phyloP scores from a whole-genome alignment of 331 rosid species.

The Malus hybrid region DNA sequence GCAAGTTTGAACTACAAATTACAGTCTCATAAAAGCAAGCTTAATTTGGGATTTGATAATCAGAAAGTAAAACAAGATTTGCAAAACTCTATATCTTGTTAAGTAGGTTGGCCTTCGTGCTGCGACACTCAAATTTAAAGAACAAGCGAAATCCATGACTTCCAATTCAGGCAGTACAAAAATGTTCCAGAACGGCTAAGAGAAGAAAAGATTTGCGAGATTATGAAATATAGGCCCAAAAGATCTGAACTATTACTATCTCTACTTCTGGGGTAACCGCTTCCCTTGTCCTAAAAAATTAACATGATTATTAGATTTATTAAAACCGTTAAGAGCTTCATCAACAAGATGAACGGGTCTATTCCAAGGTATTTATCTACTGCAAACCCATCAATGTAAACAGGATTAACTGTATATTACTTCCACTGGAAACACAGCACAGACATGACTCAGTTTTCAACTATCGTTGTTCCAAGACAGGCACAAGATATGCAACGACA shows the following conservation, averaged over 20 bases:
- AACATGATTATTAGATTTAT: too few relatives aligned
- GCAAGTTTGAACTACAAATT: neutral
- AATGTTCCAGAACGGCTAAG: neutral
- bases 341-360: neutral
- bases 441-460: conserved; percentile 1
- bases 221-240: neutral
- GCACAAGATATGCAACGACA: neutral
- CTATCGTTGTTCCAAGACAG: neutral
- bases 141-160: neutral
- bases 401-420: neutral
- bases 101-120: neutral
- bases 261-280: neutral
- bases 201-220: neutral
- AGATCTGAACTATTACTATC: neutral
- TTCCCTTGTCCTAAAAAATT: too few relatives aligned
- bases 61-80: neutral
- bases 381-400: neutral
- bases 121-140: neutral
- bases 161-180: neutral
- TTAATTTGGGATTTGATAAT: neutral
- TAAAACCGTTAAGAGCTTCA: neutral
- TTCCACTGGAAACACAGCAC: neutral
- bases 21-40: neutral
- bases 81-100: neutral
- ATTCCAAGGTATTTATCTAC: neutral